Evolutionary conservation across 805 yeast species (phyloP), one percentile per base, ranked within the genome.

Genomic region (Pichia cabralensis): DNA sequence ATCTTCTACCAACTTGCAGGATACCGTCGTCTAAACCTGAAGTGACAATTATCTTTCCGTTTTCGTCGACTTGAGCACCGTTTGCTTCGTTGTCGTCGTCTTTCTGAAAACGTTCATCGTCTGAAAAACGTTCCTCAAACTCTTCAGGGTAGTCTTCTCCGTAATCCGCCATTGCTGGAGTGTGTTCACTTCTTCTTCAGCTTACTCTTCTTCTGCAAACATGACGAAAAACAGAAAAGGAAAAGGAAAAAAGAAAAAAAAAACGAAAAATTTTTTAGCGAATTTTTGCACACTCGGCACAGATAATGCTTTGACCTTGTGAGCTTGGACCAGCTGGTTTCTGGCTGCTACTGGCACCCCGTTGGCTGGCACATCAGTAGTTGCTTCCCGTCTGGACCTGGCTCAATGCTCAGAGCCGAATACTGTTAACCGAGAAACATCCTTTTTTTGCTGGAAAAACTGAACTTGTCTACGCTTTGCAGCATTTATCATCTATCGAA

Each of bases 41-140:
- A 12, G 68, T 71, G 13, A 79, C 69, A 33, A 85, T 79, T 33
- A 67, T 50, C 8, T 84, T 84, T 28, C 92, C 81, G 11, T 68
- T 61, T 17, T 42, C 36, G 24, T 66, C 73, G 26, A 55, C 69
- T 28, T 69, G 72, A 29, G 67, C 64, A 20, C 33, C 46, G 16
- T 36, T 34, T 23, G 30, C 26, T 19, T 33, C 34, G 2, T 19
- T 16, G 7, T 25, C 62, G 32, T 49, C 53, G 25, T 51, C 50
- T 21, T 47, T 55, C 30, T 52, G 53, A 30, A 56, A 62, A 21
- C 48, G 49, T 28, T 55, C 56, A 28, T 50, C 55, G 13, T 54
- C 62, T 50, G 81, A 85, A 35, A 52, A 43, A 16, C 49, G 52
- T 12, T 43, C 51, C 22, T 39, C 42, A 39, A 41, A 42, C 33